Evolutionary conservation across 176 grass and related monocot species (phyloP), one percentile per base, ranked within the genome.

Genomic region (Avena atlantica): DNA sequence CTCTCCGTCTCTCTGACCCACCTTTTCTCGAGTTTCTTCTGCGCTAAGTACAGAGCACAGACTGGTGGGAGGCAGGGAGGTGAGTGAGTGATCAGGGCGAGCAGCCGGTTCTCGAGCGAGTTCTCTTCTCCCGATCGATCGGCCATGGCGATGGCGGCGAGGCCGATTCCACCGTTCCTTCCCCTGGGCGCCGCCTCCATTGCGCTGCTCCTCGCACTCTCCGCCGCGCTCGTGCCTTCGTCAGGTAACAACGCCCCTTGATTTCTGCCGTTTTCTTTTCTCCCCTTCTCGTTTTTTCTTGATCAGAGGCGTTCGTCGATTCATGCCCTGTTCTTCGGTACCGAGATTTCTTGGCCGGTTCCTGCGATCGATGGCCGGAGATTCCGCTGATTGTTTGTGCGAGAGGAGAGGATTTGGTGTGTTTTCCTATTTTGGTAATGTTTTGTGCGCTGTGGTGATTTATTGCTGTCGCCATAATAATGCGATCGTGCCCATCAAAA

Each of bases 191-290:
- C 62, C 3, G 27, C 62, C 77, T 70, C 82, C 82, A 58, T 85
- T 66, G 78, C 78, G 8, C 62, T 91, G 3, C 82, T 91, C 52
- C 76, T 72, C 60, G 60, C 68, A 60, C 17, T 76, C 85, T 88
- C 60, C 76, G 68, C 42, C 69, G 68, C 42, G 12, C 82, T 85
- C 0, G 2, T 20, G 44, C 16, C 52, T 11, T 56, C 82, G 8
- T 85, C 90, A 78, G 90, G 90, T 91, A 44, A 53, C 70, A 42
- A 53, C 70, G 59, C 1, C 7, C 19, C 20, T 76, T 31, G 49
- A 53, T 76, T 47, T 74, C 27, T 34, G 0, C 0, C 6, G 3
- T 76, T 27, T 16, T 49, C 21, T 4, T 24, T 24, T 73, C 1
- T 48, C 1, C 42, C 5, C 3, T 75, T 55, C 25, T 44, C 4